Percentiles rank a stretch among this genome's conserved stretches.
phyloP scores from a whole-genome alignment of 768 basidiomycete genomes.

The Lentinula sp. region DNA sequence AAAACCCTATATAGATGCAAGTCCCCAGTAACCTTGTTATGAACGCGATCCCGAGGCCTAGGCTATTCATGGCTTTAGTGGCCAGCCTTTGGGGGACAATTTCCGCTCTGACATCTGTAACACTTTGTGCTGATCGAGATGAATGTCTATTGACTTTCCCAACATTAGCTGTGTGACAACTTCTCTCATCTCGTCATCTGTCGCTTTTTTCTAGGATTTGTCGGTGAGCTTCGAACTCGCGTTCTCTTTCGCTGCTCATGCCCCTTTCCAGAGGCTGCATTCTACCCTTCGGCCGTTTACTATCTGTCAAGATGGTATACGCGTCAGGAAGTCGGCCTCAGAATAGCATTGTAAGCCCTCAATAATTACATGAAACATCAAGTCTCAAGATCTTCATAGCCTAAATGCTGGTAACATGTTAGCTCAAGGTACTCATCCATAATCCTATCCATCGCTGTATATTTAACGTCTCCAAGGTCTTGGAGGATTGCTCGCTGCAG shows the following conservation, averaged over 20 bases:
- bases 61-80: constrained; percentile 18
- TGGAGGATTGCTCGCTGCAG: constrained; percentile 33
- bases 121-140: background rate
- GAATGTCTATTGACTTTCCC: background rate
- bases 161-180: constrained; percentile 14
- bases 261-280: constrained; percentile 14
- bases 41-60: constrained; percentile 23
- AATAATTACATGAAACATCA: constrained; percentile 27
- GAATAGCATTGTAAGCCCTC: constrained; percentile 25
- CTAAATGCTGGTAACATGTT: constrained; percentile 11
- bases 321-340: constrained; percentile 28
- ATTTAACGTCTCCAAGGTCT: background rate
- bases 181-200: constrained; percentile 17
- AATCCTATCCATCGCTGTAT: too few relatives aligned
- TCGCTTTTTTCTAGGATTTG: constrained; percentile 37
- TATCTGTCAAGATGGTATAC: constrained; percentile 33
- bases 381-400: background rate
- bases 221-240: constrained; percentile 9
- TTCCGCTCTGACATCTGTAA: constrained; percentile 27
- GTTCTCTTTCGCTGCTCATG: background rate
- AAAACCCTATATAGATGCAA: constrained; percentile 12
- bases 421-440: constrained; percentile 23
- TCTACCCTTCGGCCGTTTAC: constrained; percentile 23
- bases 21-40: constrained; percentile 23
- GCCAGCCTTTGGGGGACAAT: constrained; percentile 29